These are phyloP conservation scores for Pugionium dolabratum DNA, from an alignment of 345 rosid genomes.

Conservation along the genomic window DNA sequence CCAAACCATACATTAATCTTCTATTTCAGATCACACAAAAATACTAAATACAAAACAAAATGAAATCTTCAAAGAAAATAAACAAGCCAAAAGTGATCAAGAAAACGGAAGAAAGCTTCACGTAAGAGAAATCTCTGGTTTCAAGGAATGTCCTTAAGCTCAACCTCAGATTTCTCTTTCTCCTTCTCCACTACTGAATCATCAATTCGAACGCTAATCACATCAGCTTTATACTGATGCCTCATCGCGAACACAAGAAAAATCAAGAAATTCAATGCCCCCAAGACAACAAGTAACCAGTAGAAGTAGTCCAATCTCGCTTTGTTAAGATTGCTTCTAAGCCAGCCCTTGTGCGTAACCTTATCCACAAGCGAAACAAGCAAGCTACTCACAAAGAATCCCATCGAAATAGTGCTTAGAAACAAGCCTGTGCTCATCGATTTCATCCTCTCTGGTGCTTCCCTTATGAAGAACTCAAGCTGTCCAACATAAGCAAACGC, in stretches of 20 bases:
- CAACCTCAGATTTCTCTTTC: conserved; percentile 35
- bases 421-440: conserved; percentile 95
- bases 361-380: conserved; percentile 68
- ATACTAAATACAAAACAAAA: conserved; percentile 4
- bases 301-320: conserved; percentile 68
- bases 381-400: conserved; percentile 81
- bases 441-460: conserved; percentile 90
- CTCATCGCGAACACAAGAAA: conserved; percentile 56
- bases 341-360: conserved; percentile 63
- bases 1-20: background rate
- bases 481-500: conserved; percentile 92
- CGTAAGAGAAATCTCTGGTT: conserved; percentile 3
- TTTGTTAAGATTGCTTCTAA: conserved; percentile 61
- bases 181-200: conserved; percentile 39
- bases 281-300: conserved; percentile 69
- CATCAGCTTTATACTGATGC: conserved; percentile 72
- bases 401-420: conserved; percentile 80
- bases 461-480: conserved; percentile 89
- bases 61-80: conserved; percentile 17
- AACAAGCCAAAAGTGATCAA: conserved; percentile 4
- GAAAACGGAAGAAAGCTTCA: conserved; percentile 9
- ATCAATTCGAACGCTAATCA: conserved; percentile 28
- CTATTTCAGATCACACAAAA: conserved; percentile 32
- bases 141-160: conserved; percentile 41
- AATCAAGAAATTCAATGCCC: conserved; percentile 58